phyloP scores from a whole-genome alignment of 148 eudicot genomes.

The Cornus kousa region DNA sequence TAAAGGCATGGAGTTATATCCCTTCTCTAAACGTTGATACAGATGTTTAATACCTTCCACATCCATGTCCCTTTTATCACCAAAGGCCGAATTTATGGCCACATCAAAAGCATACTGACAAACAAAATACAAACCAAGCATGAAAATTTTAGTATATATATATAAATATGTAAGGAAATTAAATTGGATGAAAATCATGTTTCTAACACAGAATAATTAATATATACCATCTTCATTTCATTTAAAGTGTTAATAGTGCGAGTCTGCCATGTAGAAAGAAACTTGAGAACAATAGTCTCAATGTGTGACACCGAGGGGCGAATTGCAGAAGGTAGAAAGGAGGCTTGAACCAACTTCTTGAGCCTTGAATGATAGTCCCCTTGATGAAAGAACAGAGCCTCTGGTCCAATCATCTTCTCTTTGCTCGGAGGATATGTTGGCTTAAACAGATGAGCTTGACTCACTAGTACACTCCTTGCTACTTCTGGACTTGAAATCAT shows the following conservation, averaged over 20 bases:
- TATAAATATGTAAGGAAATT: background rate
- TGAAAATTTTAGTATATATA: background rate
- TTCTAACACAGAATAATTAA: too few relatives aligned
- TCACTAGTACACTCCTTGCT: slow-evolving; percentile 60
- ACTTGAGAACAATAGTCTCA: slow-evolving; percentile 54
- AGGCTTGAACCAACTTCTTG: slow-evolving; percentile 57
- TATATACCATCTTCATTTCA: slow-evolving; percentile 81
- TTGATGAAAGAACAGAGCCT: slow-evolving; percentile 88
- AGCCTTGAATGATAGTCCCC: slow-evolving; percentile 69
- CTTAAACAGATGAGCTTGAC: slow-evolving; percentile 72
- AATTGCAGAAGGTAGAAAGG: slow-evolving; percentile 55
- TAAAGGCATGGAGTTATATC: slow-evolving; percentile 94
- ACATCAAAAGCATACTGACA: slow-evolving; percentile 80
- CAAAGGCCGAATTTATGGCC: slow-evolving; percentile 75
- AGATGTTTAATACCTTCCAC: slow-evolving; percentile 49
- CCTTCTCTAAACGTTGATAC: slow-evolving; percentile 70
- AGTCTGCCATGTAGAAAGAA: slow-evolving; percentile 56
- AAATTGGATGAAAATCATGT: too few relatives aligned
- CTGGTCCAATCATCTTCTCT: slow-evolving; percentile 73
- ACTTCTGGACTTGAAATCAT: slow-evolving; percentile 95
- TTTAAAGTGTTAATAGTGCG: slow-evolving; percentile 53
- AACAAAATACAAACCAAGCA: background rate
- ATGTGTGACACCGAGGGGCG: slow-evolving; percentile 35
- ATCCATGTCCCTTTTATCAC: slow-evolving; percentile 49
- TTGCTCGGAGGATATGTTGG: slow-evolving; percentile 91